Evolutionary conservation across 1,139 yeast species (phyloP), one percentile per base, ranked within the genome.

Genomic region (Suhomyces bribrorum): DNA sequence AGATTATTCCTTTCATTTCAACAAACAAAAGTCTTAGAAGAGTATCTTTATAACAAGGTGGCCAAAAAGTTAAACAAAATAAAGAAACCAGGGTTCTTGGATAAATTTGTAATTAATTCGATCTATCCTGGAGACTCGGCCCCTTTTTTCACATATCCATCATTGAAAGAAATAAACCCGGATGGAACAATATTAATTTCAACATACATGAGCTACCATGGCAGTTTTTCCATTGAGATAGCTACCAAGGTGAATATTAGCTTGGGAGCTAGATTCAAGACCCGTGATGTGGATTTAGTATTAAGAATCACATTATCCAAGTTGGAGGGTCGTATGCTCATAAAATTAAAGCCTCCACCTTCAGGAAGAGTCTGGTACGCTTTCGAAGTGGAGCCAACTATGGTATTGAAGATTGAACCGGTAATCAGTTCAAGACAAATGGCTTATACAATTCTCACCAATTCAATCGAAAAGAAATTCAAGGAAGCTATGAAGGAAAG

Each of bases 291-390:
- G 28, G 85, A 86, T 36, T 64, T 92, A 26, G 73, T 85, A 13
- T 65, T 92, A 38, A 79, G 86, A n/a, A 81, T 89, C 0, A 80
- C 84, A 0, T 62, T 89, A 31, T 77, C 77, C 37, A 79, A 74
- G 49, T 52, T 92, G 5, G 81, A 83, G 40, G 98, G 98, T 0
- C 85, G 87, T 2, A 48, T 90, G 46, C 58, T 85, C 1, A 56
- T 90, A 20, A 69, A 77, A 37, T 61, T 90, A 29, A 92, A 92
- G 55, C 88, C 95, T 0, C 95, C 96, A 1, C 97, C 98, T 11
- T 82, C 96, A 3, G 83, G 81, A 43, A 73, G 97, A 50, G 54
- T 92, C 1, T 92, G 98, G 98, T 92, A 88, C 55, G 79, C 88
- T 2, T 92, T 89, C 59, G 88, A 83, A 48, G 62, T 73, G 6